Evolutionary conservation across 164 flowering plant species (phyloP).

Genomic region (Berberis thunbergii): DNA sequence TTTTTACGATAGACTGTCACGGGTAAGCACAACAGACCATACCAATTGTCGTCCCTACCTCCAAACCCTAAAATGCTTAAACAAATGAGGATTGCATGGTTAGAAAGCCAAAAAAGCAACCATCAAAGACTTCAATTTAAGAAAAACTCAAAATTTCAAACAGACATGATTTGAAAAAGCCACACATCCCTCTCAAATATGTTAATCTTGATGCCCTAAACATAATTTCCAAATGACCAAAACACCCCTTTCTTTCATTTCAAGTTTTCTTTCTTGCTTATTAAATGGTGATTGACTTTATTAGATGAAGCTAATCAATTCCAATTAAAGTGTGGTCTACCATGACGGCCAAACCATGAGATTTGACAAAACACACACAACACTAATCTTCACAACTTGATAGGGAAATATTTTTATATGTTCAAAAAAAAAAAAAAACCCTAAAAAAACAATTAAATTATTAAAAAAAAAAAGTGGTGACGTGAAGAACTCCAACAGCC

Average conservation of each 20-base stretch:
- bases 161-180: too few relatives aligned
- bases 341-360: slow-evolving; percentile 3
- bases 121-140: too few relatives aligned
- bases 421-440: slow-evolving; percentile 5
- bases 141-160: too few relatives aligned
- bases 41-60: too few relatives aligned
- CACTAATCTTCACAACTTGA: background rate
- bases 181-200: background rate
- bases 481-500: slow-evolving; percentile 20
- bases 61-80: too few relatives aligned
- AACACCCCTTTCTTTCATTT: background rate
- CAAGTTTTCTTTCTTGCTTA: background rate
- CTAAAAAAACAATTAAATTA: background rate
- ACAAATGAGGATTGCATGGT: too few relatives aligned
- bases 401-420: background rate
- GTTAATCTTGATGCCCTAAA: slow-evolving; percentile 8
- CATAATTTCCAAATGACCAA: slow-evolving; percentile 5
- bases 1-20: too few relatives aligned
- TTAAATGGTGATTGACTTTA: slow-evolving; percentile 5
- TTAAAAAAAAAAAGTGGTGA: slow-evolving; percentile 7
- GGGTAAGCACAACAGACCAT: too few relatives aligned
- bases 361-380: background rate
- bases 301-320: slow-evolving; percentile 7
- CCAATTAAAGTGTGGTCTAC: slow-evolving; percentile 8
- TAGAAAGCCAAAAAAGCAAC: too few relatives aligned